Base-by-base conservation (phyloP, 1,139 yeast species). In the Sugiyamaella pinicola region DNA sequence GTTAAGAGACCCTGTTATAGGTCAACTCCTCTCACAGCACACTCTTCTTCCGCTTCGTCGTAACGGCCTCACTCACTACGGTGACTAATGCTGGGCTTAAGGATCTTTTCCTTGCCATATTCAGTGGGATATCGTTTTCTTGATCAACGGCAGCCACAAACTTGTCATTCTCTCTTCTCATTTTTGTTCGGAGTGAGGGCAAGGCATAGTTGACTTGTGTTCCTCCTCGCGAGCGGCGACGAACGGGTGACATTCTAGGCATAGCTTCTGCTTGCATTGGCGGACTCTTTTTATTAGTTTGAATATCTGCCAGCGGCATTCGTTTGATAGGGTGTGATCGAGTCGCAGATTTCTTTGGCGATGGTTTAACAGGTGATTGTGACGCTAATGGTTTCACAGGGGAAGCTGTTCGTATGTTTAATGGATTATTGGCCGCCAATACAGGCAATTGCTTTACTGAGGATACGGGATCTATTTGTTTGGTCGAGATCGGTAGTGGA, bases 111-210 rank as follows among this genome's bases (percentile, higher is more conserved):
- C 28, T 22, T 2, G 21, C 13, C 13, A 13, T 3, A 21, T 8
- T 22, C 2, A 10, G 8, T 8, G 41, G 39, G 15, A 38, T 15
- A 7, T 39, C 39, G 18, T 47, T 47, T 33, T 47, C 51, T 13
- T 47, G 29, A 17, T 55, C 58, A 13, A 68, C 63, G 2, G 90
- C 90, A 65, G 83, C 86, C 8, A 79, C 79, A 45, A 84, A 71
- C 58, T 76, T 75, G 34, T 74, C 85, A 0, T 85, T 76, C 38
- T 84, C 83, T 59, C 96, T 74, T 63, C 96, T 77, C 83, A 85
- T 78, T 63, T 87, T 87, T 13, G 78, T 80, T 35, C 85, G 74
- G 52, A 85, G 67, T 0, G 91, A 82, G 0, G 93, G 88, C 31
- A 84, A 76, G 13, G 83, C 82, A 64, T 87, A 88, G 64, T 83